Percentiles rank a stretch among this genome's conserved stretches.
Evolutionary conservation across 2,329 filamentous ascomycete species (phyloP).

Genomic region (Aspergillus pseudoterreus): DNA sequence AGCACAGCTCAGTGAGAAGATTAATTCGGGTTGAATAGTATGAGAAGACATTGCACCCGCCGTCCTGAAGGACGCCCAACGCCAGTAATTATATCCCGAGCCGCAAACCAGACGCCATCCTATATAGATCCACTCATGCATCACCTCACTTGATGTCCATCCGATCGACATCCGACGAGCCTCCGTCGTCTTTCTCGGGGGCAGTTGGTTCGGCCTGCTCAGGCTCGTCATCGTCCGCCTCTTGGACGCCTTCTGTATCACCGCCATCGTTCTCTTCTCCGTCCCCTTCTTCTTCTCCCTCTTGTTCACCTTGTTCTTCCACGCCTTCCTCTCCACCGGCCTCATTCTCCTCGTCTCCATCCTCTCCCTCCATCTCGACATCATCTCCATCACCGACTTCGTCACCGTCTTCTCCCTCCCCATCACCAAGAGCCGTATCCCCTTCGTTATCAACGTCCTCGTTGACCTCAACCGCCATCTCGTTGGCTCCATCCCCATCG

Average conservation of each 20-base stretch:
- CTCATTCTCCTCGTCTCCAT: slow-evolving; percentile 10
- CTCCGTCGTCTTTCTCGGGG: neutral
- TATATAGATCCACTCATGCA: neutral
- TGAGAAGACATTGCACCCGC: too few relatives aligned
- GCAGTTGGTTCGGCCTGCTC: neutral
- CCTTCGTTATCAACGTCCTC: slow-evolving; percentile 16
- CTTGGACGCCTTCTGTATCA: neutral
- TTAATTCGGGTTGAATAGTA: too few relatives aligned
- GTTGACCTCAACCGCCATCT: slow-evolving; percentile 18
- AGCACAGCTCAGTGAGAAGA: too few relatives aligned
- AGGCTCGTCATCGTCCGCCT: neutral
- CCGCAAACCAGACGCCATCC: neutral
- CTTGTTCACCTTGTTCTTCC: slow-evolving; percentile 17
- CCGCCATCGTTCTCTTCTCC: neutral
- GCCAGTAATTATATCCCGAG: neutral
- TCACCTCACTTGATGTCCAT: neutral
- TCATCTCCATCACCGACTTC: slow-evolving; percentile 11
- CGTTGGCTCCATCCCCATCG: slow-evolving; percentile 20
- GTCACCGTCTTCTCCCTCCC: slow-evolving; percentile 9
- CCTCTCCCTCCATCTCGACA: slow-evolving; percentile 9
- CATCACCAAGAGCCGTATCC: slow-evolving; percentile 12
- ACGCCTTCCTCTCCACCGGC: slow-evolving; percentile 9
- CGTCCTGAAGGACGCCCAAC: neutral
- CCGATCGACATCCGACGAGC: too few relatives aligned
- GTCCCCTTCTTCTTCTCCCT: slow-evolving; percentile 8